Base-by-base conservation (phyloP, 1,284 basidiomycete genomes). In the Ceratobasidium sp. region DNA sequence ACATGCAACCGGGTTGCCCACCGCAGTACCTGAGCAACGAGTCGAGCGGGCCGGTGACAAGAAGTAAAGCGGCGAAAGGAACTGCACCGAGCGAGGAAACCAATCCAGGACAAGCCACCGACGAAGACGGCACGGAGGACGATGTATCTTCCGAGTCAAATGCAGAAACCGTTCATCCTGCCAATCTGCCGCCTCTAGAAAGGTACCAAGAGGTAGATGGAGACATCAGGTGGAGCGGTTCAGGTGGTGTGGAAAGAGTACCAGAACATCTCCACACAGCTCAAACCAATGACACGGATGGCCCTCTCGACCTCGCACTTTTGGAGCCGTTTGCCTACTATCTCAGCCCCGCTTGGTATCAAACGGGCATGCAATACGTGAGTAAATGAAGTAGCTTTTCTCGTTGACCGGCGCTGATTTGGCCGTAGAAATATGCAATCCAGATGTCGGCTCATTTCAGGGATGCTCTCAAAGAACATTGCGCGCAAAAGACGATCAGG, bases 311-410 rank as follows among this genome's bases (percentile, higher is more conserved):
- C 22, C 43, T 29, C 6, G 34, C 43, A 6, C 19, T 13, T 43
- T 17, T 6, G 11, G 61, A 32, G n/a, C 43, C 64, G 22, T 43
- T 49, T 25, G 64, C 64, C 25, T 66, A 66, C 43, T 66, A 66
- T n/a, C 25, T 66, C 22, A 43, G 37, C 22, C 64, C 64, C 4
- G 64, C 34, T 7, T 66, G 64, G 64, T 44, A 22, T 66, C 64
- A 66, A 46, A 66, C 64, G 22, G 64, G 64, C n/a, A 66, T 66
- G 64, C 64, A 66, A 29, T 29, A 46, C 8, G 64, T 66, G 40
- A 66, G 64, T 46, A 2, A 15, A n/a, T 34, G 34, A 1, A 43
- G 15, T n/a, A 4, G 13, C 15, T 40, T 43, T 15, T n/a, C 8
- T 1, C 61, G 9, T 22, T 64, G 9, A 15, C n/a, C 8, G 34